phyloP scores from a whole-genome alignment of 106 monocot species.

The Platanthera guangdongensis region DNA sequence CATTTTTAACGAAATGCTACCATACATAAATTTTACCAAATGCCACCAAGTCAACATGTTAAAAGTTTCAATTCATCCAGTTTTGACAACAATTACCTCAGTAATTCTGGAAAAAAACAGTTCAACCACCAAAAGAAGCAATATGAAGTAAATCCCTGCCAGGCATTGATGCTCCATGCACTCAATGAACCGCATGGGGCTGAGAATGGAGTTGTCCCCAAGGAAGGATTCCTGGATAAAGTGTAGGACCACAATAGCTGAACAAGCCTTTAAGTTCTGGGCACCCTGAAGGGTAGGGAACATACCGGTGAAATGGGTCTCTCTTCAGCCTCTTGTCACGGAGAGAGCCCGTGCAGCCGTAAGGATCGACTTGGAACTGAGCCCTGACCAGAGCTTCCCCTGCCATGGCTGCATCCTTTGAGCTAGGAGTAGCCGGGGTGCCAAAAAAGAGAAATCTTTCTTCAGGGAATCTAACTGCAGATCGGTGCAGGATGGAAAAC shows the following conservation, averaged over 20 bases:
- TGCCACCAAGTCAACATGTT: too few relatives aligned
- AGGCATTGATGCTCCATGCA: neutral
- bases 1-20: too few relatives aligned
- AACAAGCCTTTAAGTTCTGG: conserved; percentile 77
- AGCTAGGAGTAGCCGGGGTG: conserved; percentile 49
- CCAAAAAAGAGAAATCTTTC: conserved; percentile 65
- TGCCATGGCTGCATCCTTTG: conserved; percentile 53
- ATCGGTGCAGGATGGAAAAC: conserved; percentile 69
- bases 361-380: conserved; percentile 80
- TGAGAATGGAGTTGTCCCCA: conserved; percentile 34
- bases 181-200: neutral
- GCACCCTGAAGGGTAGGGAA: conserved; percentile 85
- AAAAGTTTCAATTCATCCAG: too few relatives aligned
- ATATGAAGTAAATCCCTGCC: neutral
- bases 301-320: conserved; percentile 79
- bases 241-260: conserved; percentile 67
- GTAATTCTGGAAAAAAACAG: neutral
- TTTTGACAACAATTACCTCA: neutral
- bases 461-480: conserved; percentile 79
- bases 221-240: conserved; percentile 71
- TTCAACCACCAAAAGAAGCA: too few relatives aligned
- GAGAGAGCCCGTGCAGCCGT: conserved; percentile 66
- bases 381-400: conserved; percentile 70
- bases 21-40: too few relatives aligned
- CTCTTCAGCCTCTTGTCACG: conserved; percentile 62